Conservation (phyloP, 306 rosid genomes). For the Malus orientalis region DNA sequence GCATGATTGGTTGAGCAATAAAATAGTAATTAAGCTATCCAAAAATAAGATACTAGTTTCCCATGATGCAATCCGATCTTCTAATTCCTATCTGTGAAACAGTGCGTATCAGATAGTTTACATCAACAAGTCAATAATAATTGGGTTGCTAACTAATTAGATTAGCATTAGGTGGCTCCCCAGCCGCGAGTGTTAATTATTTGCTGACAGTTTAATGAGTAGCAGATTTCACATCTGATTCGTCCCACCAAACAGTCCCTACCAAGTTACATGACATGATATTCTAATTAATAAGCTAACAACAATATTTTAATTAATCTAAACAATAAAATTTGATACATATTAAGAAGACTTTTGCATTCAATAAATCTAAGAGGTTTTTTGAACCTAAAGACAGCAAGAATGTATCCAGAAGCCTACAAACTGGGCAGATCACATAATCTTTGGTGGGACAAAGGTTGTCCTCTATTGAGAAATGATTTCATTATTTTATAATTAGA, state of each 20-base stretch:
- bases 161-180: background rate
- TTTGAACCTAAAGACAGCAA: background rate
- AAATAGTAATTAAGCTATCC: background rate
- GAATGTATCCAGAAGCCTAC: background rate
- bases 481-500: no score
- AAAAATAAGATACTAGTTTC: background rate
- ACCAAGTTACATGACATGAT: background rate
- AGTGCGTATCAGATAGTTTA: background rate
- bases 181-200: background rate
- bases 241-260: background rate
- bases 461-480: background rate
- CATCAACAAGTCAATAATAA: background rate
- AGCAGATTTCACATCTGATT: background rate
- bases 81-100: background rate
- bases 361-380: background rate
- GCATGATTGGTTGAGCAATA: background rate
- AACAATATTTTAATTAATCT: background rate
- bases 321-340: background rate
- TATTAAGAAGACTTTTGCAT: background rate
- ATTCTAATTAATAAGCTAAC: background rate
- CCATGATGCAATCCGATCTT: background rate
- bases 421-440: slow-evolving; percentile 32
- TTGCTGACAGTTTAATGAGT: background rate
- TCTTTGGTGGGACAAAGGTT: slow-evolving; percentile 34
- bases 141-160: background rate